phyloP scores from a whole-genome alignment of 305 asterid genomes.

The Nicotiana rustica region DNA sequence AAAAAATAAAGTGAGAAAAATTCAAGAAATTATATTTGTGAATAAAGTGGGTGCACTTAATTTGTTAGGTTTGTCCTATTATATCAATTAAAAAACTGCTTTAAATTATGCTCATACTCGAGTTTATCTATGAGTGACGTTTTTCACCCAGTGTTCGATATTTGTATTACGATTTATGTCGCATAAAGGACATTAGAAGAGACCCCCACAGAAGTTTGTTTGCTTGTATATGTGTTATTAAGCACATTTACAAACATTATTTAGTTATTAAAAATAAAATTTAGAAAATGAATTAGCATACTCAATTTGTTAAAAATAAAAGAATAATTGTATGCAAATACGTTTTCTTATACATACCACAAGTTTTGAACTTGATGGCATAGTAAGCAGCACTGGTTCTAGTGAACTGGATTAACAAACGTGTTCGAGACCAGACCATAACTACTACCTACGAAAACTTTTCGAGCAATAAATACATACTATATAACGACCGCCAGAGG shows the following conservation, averaged over 20 bases:
- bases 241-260: no score
- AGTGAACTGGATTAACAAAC: background rate
- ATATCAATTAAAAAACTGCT: background rate
- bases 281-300: background rate
- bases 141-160: no score
- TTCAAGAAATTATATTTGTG: background rate
- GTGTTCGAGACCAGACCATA: background rate
- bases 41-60: background rate
- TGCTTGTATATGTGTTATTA: no score
- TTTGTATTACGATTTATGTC: no score
- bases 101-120: background rate
- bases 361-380: background rate
- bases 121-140: background rate
- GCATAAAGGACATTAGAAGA: no score
- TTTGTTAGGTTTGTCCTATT: constrained; percentile 4
- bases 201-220: no score
- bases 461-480: background rate
- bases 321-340: background rate
- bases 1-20: background rate
- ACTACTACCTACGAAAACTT: background rate
- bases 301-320: background rate
- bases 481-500: no score
- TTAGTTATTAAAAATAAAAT: no score
- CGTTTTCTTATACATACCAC: background rate
- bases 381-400: background rate